Evolutionary conservation across 169 alveolate species (phyloP).

Genomic region (Cryptosporidium tyzzeri): DNA sequence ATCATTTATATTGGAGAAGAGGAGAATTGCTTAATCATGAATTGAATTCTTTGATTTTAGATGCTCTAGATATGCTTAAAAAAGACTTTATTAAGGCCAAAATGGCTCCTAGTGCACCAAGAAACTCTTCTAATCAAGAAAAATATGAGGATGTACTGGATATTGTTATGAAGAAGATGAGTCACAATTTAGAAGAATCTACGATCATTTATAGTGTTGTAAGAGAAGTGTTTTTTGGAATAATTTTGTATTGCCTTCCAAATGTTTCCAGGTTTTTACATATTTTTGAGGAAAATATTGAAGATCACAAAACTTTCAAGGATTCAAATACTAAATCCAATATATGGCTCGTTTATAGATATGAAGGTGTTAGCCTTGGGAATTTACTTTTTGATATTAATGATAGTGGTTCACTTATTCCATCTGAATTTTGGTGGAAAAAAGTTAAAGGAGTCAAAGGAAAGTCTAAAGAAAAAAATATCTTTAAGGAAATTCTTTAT

Average conservation of each 20-base stretch:
- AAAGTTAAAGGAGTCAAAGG: constrained; percentile 30
- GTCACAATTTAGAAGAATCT: neutral
- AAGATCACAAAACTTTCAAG: neutral
- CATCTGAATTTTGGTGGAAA: constrained; percentile 71
- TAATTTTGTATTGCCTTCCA: constrained; percentile 57
- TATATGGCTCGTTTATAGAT: constrained; percentile 71
- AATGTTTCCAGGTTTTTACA: constrained; percentile 64
- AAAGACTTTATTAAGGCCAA: neutral
- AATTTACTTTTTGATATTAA: constrained; percentile 32
- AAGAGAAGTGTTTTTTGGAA: constrained; percentile 69
- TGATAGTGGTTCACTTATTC: constrained; percentile 30
- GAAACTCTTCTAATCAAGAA: neutral
- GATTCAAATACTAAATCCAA: constrained; percentile 2
- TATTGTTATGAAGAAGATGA: constrained; percentile 68
- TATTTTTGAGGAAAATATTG: constrained; percentile 51
- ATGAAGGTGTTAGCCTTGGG: constrained; percentile 39
- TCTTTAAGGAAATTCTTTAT: constrained; percentile 13
- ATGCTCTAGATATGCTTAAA: constrained; percentile 22
- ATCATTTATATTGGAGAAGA: constrained; percentile 50
- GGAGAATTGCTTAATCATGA: constrained; percentile 51
- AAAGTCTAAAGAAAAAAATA: neutral
- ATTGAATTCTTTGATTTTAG: constrained; percentile 33
- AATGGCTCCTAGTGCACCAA: neutral
- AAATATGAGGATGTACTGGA: constrained; percentile 21
- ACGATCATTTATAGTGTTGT: constrained; percentile 18